Evolutionary conservation across 768 basidiomycete genomes (phyloP), one percentile per base, ranked within the genome.

Genomic region (Gelatoporia subvermispora): DNA sequence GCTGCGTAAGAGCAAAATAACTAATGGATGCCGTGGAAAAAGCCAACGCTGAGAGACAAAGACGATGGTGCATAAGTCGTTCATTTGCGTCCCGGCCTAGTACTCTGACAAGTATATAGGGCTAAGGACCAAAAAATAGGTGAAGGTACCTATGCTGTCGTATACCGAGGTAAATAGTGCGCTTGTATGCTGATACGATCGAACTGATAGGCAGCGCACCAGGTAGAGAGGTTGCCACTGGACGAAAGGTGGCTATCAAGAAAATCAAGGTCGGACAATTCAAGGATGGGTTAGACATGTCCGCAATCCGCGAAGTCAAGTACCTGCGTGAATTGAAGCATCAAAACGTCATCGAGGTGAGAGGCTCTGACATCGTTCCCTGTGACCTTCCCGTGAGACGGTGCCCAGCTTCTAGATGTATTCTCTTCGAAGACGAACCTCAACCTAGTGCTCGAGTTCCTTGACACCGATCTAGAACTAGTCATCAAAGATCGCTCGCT

Each of bases 281-380:
- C 75, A 95, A 94, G 65, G 96, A 98, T 68, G 96, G 96, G 11
- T 77, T 99, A 28, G 95, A 98, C 69, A 97, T 99, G 93, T 95
- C 93, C 52, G 96, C 96, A 49, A 85, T 99, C 48, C 85, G 96
- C 13, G 96, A 99, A 70, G 94, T 99, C 60, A 97, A 96, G 67
- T 97, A 93, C 65, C 73, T 99, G 49, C 84, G 93, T 34, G 96
- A 99, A 66, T 68, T 99, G 36, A 84, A 82, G 50, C 96, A 99
- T 71, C 87, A 87, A 49, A 97, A 98, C 61, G 79, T 99, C 60
- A 97, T 99, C 55, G 89, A 90, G 74, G 95, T 89, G 50, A 28
- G 74, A 36, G n/a, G 9, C 35, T n/a, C 8, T 10, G 34, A 23
- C 13, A 8, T 17, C 35, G 10, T 36, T 45, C n/a, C 22, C 17